phyloP scores from a whole-genome alignment of 108 stramenopile species.

The Cyclostephanos invisitatus region DNA sequence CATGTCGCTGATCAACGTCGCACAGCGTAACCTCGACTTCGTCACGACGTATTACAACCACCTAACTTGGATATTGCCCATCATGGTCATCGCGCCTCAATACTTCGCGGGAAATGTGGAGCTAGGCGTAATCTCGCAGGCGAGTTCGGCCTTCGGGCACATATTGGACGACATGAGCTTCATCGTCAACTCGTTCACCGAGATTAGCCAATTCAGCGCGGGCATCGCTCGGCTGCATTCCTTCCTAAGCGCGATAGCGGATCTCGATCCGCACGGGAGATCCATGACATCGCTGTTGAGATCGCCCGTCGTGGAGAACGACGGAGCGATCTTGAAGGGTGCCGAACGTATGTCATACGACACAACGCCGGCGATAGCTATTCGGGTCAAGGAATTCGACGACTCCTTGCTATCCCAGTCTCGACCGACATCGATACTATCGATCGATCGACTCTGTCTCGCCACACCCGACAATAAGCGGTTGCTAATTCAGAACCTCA shows the following conservation, averaged over 20 bases:
- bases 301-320: slow-evolving; percentile 3
- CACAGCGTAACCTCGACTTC: slow-evolving; percentile 71
- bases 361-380: slow-evolving; percentile 5
- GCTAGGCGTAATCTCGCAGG: slow-evolving; percentile 56
- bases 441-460: slow-evolving; percentile 47
- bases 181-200: slow-evolving; percentile 72
- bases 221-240: slow-evolving; percentile 64
- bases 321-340: not conserved
- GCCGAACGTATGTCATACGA: not conserved
- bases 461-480: slow-evolving; percentile 63
- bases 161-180: slow-evolving; percentile 82
- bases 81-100: slow-evolving; percentile 67
- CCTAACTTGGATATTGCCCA: slow-evolving; percentile 66
- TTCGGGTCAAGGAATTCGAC: slow-evolving; percentile 40
- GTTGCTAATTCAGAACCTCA: slow-evolving; percentile 52
- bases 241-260: slow-evolving; percentile 57
- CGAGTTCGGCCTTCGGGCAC: slow-evolving; percentile 77
- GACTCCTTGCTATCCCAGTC: slow-evolving; percentile 2
- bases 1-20: slow-evolving; percentile 56
- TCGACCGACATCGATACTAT: slow-evolving; percentile 30
- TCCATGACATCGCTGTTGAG: slow-evolving; percentile 31
- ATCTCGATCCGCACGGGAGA: slow-evolving; percentile 27
- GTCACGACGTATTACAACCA: slow-evolving; percentile 69
- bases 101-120: slow-evolving; percentile 71
- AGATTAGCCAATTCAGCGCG: slow-evolving; percentile 60